These are phyloP conservation scores for Davidsoniella australis DNA, from an alignment of 2,329 filamentous ascomycete genomes.

Conservation along the genomic window DNA sequence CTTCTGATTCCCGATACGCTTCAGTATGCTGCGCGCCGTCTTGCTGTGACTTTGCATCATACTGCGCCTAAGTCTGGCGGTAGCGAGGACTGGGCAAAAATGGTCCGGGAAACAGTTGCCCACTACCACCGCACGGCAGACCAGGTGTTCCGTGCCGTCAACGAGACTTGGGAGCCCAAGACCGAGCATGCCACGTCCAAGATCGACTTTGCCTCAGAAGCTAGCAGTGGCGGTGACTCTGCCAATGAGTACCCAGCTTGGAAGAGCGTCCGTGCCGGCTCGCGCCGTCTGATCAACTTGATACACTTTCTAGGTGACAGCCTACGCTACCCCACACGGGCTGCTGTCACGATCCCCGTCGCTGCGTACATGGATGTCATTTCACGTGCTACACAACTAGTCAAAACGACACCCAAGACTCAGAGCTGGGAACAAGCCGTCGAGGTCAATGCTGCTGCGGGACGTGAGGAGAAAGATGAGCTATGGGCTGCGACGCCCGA, in stretches of 20 bases:
- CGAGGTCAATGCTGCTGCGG: conserved; percentile 55
- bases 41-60: conserved; percentile 57
- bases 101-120: conserved; percentile 42
- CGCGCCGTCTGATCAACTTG: conserved; percentile 49
- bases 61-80: conserved; percentile 67
- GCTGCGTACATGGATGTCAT: conserved; percentile 51
- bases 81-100: conserved; percentile 61
- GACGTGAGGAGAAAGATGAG: conserved; percentile 65
- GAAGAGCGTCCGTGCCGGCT: conserved; percentile 58
- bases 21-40: conserved; percentile 38
- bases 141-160: conserved; percentile 57
- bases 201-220: conserved; percentile 29
- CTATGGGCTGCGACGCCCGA: conserved; percentile 57
- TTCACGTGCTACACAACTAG: conserved; percentile 51
- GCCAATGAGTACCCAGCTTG: conserved; percentile 45
- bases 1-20: conserved; percentile 33
- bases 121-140: conserved; percentile 57
- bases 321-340: conserved; percentile 46
- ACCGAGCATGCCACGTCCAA: conserved; percentile 29
- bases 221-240: conserved; percentile 27
- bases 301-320: conserved; percentile 48
- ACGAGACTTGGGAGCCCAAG: conserved; percentile 66
- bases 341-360: conserved; percentile 48
- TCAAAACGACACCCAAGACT: conserved; percentile 30
- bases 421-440: conserved; percentile 32